A percentile compares a stretch with the other conserved stretches of the same genome.
Conservation (phyloP, 345 rosid species). For the Stellera chamaejasme region DNA sequence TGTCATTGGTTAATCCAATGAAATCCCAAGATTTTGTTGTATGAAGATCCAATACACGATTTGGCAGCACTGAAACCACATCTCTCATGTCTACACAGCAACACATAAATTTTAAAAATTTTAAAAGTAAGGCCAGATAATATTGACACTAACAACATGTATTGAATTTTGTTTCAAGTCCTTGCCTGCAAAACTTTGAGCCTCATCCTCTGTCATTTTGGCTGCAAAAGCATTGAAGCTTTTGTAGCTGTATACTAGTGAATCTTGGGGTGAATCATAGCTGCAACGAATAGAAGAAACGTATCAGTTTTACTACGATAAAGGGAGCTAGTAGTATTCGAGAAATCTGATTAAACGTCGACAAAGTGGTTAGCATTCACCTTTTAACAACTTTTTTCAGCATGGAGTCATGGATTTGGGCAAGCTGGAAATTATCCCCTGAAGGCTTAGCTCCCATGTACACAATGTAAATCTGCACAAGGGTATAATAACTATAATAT, state of each 20-base stretch:
- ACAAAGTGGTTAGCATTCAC: constrained; percentile 10
- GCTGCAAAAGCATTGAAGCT: constrained; percentile 41
- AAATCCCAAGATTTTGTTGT: constrained; percentile 38
- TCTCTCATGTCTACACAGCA: constrained; percentile 22
- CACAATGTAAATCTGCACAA: constrained; percentile 24
- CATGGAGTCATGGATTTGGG: constrained; percentile 22
- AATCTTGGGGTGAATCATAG: constrained; percentile 18
- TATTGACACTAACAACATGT: background rate
- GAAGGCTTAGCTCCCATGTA: constrained; percentile 32
- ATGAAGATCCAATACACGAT: constrained; percentile 21
- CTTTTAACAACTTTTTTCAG: constrained; percentile 28
- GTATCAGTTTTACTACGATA: too few relatives aligned
- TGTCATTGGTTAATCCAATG: constrained; percentile 17
- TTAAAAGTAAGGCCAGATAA: background rate
- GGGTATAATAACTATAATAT: too few relatives aligned
- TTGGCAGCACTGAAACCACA: constrained; percentile 33
- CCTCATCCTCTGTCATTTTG: constrained; percentile 28
- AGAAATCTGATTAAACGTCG: background rate
- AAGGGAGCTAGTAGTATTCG: too few relatives aligned
- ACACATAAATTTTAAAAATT: too few relatives aligned
- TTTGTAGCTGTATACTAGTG: constrained; percentile 28
- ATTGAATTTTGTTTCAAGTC: background rate
- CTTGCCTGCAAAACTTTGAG: constrained; percentile 26
- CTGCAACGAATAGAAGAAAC: constrained; percentile 13
- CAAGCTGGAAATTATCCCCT: constrained; percentile 12